Conservation (phyloP, 1,284 basidiomycete genomes). For the Sanghuangporus sanghuang region DNA sequence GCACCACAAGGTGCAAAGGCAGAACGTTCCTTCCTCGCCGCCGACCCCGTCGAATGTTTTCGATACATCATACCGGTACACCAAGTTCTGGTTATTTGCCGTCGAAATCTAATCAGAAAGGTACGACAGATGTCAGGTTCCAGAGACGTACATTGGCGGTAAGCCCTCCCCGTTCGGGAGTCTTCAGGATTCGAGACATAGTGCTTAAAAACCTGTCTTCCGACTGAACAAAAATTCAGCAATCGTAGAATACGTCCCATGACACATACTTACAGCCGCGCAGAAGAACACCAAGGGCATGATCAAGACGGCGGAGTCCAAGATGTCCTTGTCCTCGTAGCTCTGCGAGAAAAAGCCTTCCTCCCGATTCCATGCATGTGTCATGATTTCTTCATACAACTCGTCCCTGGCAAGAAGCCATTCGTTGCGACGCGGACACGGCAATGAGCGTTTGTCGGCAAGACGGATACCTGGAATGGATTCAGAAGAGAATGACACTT, state of each 20-base stretch:
- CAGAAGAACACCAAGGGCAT: conserved; percentile 89
- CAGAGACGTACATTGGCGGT: conserved; percentile 66
- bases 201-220: conserved; percentile 86
- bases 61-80: conserved; percentile 76
- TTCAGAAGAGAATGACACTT: neutral
- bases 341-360: conserved; percentile 69
- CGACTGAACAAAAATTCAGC: conserved; percentile 39
- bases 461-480: conserved; percentile 63
- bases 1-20: conserved; percentile 78
- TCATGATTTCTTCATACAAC: conserved; percentile 84
- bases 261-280: conserved; percentile 48
- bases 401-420: conserved; percentile 76
- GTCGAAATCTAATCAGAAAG: neutral
- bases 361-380: conserved; percentile 71
- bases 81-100: conserved; percentile 45
- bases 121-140: neutral
- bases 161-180: conserved; percentile 82
- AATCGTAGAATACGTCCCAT: neutral
- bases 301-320: conserved; percentile 74
- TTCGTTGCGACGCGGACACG: conserved; percentile 62
- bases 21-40: conserved; percentile 87
- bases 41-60: conserved; percentile 89
- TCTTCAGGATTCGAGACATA: conserved; percentile 73
- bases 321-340: conserved; percentile 65
- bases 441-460: conserved; percentile 82